phyloP scores from a whole-genome alignment of 2,329 filamentous ascomycete genomes.

The Escovopsis weberi region DNA sequence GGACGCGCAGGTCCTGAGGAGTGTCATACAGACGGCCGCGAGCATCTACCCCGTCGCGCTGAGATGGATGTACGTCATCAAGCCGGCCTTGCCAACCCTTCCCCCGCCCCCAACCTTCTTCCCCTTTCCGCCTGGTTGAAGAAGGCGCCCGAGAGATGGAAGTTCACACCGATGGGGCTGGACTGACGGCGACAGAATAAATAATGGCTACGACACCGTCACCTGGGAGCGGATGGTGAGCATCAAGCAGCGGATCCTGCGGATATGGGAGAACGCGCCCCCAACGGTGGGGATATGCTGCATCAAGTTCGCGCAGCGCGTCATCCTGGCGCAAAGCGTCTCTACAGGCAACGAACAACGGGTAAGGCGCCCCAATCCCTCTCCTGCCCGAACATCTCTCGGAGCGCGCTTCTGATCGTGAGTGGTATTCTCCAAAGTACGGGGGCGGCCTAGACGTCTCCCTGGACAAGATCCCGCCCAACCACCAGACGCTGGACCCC shows the following conservation, averaged over 20 bases:
- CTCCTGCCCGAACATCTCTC: background rate
- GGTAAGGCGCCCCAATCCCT: conserved; percentile 40
- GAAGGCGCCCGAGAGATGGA: too few relatives aligned
- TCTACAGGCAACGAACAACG: conserved; percentile 67
- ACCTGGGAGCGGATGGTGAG: conserved; percentile 79
- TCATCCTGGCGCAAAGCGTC: conserved; percentile 84
- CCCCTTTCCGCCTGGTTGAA: too few relatives aligned
- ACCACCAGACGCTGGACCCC: conserved; percentile 66
- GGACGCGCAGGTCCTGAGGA: conserved; percentile 70
- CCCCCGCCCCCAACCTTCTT: too few relatives aligned
- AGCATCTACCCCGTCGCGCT: conserved; percentile 89
- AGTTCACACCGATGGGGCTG: conserved; percentile 9
- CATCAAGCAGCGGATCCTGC: conserved; percentile 80
- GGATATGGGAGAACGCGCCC: conserved; percentile 69
- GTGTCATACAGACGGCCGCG: conserved; percentile 73
- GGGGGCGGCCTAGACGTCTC: conserved; percentile 57
- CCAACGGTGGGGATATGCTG: conserved; percentile 79
- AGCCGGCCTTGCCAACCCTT: too few relatives aligned
- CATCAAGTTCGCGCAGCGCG: conserved; percentile 91
- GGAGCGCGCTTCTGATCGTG: conserved; percentile 9
- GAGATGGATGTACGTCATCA: conserved; percentile 73
- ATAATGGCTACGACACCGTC: conserved; percentile 65
- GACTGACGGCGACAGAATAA: conserved; percentile 47
- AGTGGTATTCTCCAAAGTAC: conserved; percentile 18
- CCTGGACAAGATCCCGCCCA: conserved; percentile 67